Conservation (phyloP, 2,329 filamentous ascomycete genomes). For the Aureobasidium sp. region DNA sequence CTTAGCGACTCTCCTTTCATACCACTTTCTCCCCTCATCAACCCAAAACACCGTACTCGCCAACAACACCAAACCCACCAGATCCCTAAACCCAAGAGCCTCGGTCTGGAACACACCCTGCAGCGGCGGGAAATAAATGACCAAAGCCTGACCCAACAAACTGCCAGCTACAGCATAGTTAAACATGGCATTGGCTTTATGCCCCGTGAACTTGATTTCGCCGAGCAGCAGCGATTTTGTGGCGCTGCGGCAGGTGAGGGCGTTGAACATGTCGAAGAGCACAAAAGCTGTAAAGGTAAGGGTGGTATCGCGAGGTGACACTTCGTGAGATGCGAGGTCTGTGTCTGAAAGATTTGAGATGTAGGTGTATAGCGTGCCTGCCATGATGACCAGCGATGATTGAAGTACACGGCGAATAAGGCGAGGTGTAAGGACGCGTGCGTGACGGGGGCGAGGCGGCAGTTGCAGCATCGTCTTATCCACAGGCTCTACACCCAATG, state of each 20-base stretch:
- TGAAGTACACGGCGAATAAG: slow-evolving; percentile 79
- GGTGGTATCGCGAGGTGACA: slow-evolving; percentile 90
- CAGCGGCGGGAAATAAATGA: slow-evolving; percentile 90
- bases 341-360: slow-evolving; percentile 82
- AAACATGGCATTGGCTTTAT: slow-evolving; percentile 86
- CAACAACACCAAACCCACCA: slow-evolving; percentile 62
- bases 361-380: slow-evolving; percentile 86
- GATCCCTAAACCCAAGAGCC: slow-evolving; percentile 63
- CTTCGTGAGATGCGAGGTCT: slow-evolving; percentile 45
- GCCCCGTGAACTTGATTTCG: slow-evolving; percentile 53
- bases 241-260: slow-evolving; percentile 83
- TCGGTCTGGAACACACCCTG: slow-evolving; percentile 97
- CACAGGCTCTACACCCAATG: slow-evolving; percentile 88
- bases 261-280: slow-evolving; percentile 99
- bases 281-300: slow-evolving; percentile 99
- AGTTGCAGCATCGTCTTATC: slow-evolving; percentile 90
- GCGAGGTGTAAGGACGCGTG: slow-evolving; percentile 79
- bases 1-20: slow-evolving; percentile 34
- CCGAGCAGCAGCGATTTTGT: slow-evolving; percentile 81
- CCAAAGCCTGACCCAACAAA: slow-evolving; percentile 74
- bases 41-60: slow-evolving; percentile 92
- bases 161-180: slow-evolving; percentile 90
- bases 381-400: slow-evolving; percentile 81
- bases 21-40: slow-evolving; percentile 83
- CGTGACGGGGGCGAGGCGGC: slow-evolving; percentile 76